Evolutionary conservation across 2,329 filamentous ascomycete genomes (phyloP), one percentile per base, ranked within the genome.

Genomic region (Penicillium sp.): DNA sequence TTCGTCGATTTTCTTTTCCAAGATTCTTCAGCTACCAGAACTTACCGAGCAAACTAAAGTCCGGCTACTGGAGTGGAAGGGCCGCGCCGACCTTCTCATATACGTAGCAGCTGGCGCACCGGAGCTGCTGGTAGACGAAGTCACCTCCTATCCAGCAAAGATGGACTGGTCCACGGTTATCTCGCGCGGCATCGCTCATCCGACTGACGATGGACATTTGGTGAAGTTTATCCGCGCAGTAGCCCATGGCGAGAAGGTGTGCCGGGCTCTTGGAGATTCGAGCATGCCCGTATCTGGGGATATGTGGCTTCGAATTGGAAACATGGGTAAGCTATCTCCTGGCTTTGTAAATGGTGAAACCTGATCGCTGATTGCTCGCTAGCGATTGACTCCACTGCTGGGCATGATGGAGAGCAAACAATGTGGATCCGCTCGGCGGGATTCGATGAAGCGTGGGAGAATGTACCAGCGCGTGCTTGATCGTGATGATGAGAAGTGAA

Each of bases 41-140:
- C 25, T 92, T 76, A 75, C 70, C 88, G 29, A 65, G 0, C 68
- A 70, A 6, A 68, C 70, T 32, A 90, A 89, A 57, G 68, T 72
- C 9, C 78, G 85, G 4, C 66, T 95, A 0, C 69, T 95, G 6
- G 84, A 92, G 62, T 89, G 80, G 77, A 94, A 93, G 62, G 84
- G 81, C 33, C 77, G 87, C 28, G 65, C 80, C 50, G 85, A 92
- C 57, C 67, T 94, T 4, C 56, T 80, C 4, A 71, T 87, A 64
- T 95, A 93, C 59, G 76, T 81, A 0, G 84, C 82, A 1, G 73
- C 83, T 7, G 75, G 74, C 3, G 74, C 72, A 1, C 82, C 86
- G 0, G 62, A 73, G 0, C 72, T 89, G 1, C 64, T 73, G 0
- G 40, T 77, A 0, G 70, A 79, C 3, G 73, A 79, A 32, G 74